Percentiles rank a stretch among this genome's conserved stretches.
Conservation (phyloP, 1,284 basidiomycete genomes). For the Leccinum cinnamomeum region DNA sequence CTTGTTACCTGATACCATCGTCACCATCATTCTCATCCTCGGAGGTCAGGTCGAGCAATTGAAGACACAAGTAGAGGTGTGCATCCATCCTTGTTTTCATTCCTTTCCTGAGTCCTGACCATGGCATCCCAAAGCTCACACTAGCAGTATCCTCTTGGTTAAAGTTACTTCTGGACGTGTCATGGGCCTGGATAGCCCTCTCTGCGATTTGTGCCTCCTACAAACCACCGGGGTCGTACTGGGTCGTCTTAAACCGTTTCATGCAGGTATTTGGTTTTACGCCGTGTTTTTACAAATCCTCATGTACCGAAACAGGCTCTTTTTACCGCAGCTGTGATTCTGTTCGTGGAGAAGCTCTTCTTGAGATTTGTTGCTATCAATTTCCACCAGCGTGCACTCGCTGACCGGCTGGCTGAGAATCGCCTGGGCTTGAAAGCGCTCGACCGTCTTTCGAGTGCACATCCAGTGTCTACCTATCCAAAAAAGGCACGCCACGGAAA, state of each 20-base stretch:
- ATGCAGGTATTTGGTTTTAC: constrained; percentile 50
- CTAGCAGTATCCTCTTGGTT: constrained; percentile 70
- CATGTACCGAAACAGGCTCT: constrained; percentile 46
- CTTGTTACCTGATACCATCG: constrained; percentile 55
- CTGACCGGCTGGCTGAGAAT: constrained; percentile 71
- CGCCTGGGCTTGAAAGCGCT: constrained; percentile 65
- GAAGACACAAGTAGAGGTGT: constrained; percentile 64
- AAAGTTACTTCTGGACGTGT: constrained; percentile 62
- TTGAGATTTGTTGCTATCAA: constrained; percentile 76
- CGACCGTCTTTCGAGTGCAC: constrained; percentile 66
- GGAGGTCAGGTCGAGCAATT: constrained; percentile 64
- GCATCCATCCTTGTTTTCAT: not conserved
- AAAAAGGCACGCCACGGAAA: constrained; percentile 35
- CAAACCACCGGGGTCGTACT: constrained; percentile 63
- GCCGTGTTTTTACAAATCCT: not conserved
- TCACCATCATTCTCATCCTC: constrained; percentile 53
- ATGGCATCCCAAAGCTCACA: constrained; percentile 47
- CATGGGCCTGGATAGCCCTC: constrained; percentile 71
- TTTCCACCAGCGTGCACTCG: constrained; percentile 72
- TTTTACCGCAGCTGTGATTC: constrained; percentile 60
- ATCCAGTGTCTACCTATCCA: constrained; percentile 38
- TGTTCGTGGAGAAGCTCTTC: constrained; percentile 70
- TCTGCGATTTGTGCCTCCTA: constrained; percentile 58
- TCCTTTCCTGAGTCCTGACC: constrained; percentile 1
- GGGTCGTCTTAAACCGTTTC: constrained; percentile 65